phyloP scores from a whole-genome alignment of 2,329 filamentous ascomycete species.

The Hymenoscyphus infarciens region DNA sequence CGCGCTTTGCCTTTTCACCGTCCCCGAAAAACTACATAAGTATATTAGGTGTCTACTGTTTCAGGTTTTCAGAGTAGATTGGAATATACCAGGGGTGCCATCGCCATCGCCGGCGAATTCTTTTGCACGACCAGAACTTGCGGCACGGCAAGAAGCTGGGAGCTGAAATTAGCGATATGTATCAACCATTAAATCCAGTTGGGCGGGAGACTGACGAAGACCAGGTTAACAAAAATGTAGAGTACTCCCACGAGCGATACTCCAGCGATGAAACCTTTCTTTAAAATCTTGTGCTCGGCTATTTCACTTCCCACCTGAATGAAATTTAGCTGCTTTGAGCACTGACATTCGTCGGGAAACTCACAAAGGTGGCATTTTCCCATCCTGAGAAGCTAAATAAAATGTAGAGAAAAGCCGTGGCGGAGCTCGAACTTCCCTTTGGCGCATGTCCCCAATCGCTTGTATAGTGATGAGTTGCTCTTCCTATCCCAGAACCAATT shows the following conservation, averaged over 20 bases:
- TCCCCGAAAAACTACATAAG: not conserved
- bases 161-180: not conserved
- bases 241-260: conserved; percentile 6
- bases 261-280: conserved; percentile 8
- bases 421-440: not conserved
- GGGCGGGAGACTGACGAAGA: conserved; percentile 8
- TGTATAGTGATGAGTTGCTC: not conserved
- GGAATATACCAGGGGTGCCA: not conserved
- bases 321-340: not conserved
- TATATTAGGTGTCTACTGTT: not conserved
- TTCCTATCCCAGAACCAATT: not conserved
- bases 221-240: conserved; percentile 8
- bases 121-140: not conserved
- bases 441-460: not conserved
- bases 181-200: not conserved
- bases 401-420: conserved; percentile 5
- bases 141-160: conserved; percentile 2
- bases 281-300: conserved; percentile 5
- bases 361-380: conserved; percentile 16
- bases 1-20: not conserved
- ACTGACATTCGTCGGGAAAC: not conserved
- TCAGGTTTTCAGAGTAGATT: not conserved
- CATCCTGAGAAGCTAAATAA: conserved; percentile 12
- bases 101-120: not conserved
- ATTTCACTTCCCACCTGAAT: conserved; percentile 14